These are phyloP conservation scores for Coffea humblotiana DNA, from an alignment of 305 asterid species.

Conservation along the genomic window DNA sequence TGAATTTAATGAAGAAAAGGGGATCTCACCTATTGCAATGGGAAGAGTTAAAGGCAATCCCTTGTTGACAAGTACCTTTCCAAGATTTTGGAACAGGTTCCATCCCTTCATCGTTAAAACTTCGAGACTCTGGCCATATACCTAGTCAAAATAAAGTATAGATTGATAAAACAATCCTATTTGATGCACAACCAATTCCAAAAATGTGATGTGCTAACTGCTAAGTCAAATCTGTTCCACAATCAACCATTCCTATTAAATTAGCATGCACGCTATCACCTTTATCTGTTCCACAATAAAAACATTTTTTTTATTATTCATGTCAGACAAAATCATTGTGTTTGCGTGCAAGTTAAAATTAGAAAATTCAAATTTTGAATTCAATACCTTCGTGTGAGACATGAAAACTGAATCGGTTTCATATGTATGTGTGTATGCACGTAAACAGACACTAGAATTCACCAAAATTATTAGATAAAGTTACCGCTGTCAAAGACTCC, in stretches of 20 bases:
- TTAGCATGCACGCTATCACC: too few relatives aligned
- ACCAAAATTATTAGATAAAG: background rate
- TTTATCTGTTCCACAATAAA: too few relatives aligned
- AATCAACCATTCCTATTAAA: too few relatives aligned
- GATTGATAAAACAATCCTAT: background rate
- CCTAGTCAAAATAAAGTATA: constrained; percentile 17
- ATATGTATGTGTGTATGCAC: background rate
- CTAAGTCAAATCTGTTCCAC: too few relatives aligned
- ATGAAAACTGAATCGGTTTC: too few relatives aligned
- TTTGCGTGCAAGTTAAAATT: too few relatives aligned
- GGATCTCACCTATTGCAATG: constrained; percentile 30
- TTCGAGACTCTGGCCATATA: constrained; percentile 41
- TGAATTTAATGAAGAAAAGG: background rate
- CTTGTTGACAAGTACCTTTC: constrained; percentile 35
- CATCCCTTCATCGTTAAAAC: constrained; percentile 37
- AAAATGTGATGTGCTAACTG: too few relatives aligned
- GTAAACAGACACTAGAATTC: background rate
- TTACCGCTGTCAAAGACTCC: constrained; percentile 38
- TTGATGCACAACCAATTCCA: too few relatives aligned
- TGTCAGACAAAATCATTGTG: too few relatives aligned
- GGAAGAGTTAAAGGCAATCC: constrained; percentile 28
- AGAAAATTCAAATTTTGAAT: too few relatives aligned
- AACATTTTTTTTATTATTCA: too few relatives aligned
- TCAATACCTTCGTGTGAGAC: too few relatives aligned
- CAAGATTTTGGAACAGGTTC: constrained; percentile 34